phyloP scores from a whole-genome alignment of 331 rosid genomes.

The Malus hybrid region DNA sequence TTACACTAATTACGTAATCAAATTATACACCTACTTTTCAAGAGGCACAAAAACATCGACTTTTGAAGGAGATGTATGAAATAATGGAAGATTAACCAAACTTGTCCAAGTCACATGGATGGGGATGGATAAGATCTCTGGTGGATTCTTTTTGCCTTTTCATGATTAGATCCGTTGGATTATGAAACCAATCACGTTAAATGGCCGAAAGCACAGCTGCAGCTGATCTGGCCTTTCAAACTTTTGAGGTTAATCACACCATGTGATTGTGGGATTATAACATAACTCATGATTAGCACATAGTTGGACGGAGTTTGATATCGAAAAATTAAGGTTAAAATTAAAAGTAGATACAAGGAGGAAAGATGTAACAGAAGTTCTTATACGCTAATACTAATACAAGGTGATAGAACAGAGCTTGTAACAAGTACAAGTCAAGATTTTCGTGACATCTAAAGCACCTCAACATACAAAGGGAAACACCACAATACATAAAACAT shows the following conservation, averaged over 20 bases:
- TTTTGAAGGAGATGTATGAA: background rate
- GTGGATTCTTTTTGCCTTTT: background rate
- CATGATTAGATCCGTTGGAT: background rate
- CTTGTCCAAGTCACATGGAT: background rate
- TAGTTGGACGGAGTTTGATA: constrained; percentile 24
- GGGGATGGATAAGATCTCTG: constrained; percentile 1
- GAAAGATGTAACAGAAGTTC: constrained; percentile 25
- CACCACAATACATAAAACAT: constrained; percentile 35
- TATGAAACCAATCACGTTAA: constrained; percentile 19
- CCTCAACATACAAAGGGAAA: constrained; percentile 28
- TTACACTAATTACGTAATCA: background rate
- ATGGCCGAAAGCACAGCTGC: constrained; percentile 17
- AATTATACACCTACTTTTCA: background rate
- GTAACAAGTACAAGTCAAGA: constrained; percentile 36
- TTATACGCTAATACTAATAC: constrained; percentile 21
- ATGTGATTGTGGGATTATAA: constrained; percentile 45
- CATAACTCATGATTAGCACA: constrained; percentile 28
- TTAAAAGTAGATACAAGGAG: constrained; percentile 7
- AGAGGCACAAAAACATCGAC: background rate
- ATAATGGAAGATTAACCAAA: background rate
- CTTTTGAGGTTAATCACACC: constrained; percentile 14
- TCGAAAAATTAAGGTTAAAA: constrained; percentile 26
- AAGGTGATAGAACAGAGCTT: constrained; percentile 31
- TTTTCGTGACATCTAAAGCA: constrained; percentile 48
- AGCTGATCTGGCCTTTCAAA: constrained; percentile 19